A percentile compares a stretch with the other conserved stretches of the same genome.
phyloP scores from a whole-genome alignment of 257 asterid genomes.

The Jacaranda mimosifolia region DNA sequence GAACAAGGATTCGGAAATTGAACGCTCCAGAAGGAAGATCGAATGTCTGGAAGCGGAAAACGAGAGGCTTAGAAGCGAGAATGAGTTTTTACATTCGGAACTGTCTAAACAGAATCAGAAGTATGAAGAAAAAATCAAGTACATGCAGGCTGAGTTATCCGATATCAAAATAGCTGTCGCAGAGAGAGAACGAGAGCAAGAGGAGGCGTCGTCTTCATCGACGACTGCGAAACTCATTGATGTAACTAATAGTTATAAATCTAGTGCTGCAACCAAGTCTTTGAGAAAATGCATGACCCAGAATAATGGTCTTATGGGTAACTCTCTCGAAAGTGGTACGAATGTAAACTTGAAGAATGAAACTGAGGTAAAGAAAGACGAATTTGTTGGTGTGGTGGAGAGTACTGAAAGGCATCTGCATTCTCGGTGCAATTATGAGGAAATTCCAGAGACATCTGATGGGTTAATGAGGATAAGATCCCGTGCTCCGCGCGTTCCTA shows the following conservation, averaged over 20 bases:
- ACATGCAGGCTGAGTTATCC: constrained; percentile 67
- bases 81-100: constrained; percentile 80
- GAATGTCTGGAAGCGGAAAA: constrained; percentile 86
- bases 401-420: constrained; percentile 47
- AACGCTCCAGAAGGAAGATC: constrained; percentile 56
- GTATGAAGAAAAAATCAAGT: constrained; percentile 60
- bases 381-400: constrained; percentile 41
- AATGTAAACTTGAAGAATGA: constrained; percentile 38
- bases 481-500: constrained; percentile 84
- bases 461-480: constrained; percentile 54
- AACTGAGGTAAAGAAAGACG: constrained; percentile 51
- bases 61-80: constrained; percentile 74
- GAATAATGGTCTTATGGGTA: background rate
- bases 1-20: constrained; percentile 67
- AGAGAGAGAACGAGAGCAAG: constrained; percentile 53
- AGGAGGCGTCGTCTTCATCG: constrained; percentile 50
- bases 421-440: constrained; percentile 60
- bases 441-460: constrained; percentile 61
- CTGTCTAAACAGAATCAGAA: constrained; percentile 62
- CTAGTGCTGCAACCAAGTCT: constrained; percentile 35
- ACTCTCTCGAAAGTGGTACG: constrained; percentile 11
- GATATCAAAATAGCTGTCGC: constrained; percentile 63
- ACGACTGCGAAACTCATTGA: constrained; percentile 45
- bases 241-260: constrained; percentile 37
- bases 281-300: constrained; percentile 60